Evolutionary conservation across 2,329 filamentous ascomycete species (phyloP).

Genomic region (Trichoderma simmonsii): DNA sequence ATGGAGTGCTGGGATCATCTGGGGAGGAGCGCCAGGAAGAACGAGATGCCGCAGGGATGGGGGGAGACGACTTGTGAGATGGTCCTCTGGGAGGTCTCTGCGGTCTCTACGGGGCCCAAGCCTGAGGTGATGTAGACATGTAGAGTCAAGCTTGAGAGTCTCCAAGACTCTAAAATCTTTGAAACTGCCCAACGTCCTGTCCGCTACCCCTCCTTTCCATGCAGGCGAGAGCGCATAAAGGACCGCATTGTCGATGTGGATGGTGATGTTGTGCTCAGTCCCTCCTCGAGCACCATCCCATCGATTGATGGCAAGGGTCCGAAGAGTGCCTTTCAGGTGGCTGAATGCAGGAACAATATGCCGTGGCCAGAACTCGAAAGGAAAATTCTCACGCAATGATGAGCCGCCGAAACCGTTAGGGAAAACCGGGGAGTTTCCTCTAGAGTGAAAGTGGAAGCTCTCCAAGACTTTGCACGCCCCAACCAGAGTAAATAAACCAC

Average conservation of each 20-base stretch:
- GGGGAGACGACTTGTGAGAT: not conserved
- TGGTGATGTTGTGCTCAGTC: not conserved
- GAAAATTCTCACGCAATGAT: not conserved
- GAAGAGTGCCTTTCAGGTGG: not conserved
- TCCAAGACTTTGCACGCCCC: not conserved
- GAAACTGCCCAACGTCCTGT: not conserved
- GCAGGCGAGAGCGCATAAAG: slow-evolving; percentile 1
- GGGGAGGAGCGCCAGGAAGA: slow-evolving; percentile 2
- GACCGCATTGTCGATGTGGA: not conserved
- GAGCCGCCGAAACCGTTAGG: not conserved
- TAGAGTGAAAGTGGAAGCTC: not conserved
- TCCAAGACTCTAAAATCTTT: not conserved
- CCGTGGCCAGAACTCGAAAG: not conserved
- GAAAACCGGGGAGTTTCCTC: not conserved
- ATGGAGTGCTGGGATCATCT: slow-evolving; percentile 9
- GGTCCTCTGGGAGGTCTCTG: not conserved
- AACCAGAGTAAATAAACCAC: not conserved
- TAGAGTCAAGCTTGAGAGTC: slow-evolving; percentile 14
- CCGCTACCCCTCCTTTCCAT: not conserved
- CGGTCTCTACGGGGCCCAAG: not conserved
- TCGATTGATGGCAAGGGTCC: slow-evolving; percentile 4
- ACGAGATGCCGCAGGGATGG: not conserved
- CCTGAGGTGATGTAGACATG: not conserved
- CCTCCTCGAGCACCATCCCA: not conserved
- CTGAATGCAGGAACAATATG: slow-evolving; percentile 11